Percentiles rank a stretch among this genome's conserved stretches.
Evolutionary conservation across 257 asterid species (phyloP).

Genomic region (Parsonsia alboflavescens): DNA sequence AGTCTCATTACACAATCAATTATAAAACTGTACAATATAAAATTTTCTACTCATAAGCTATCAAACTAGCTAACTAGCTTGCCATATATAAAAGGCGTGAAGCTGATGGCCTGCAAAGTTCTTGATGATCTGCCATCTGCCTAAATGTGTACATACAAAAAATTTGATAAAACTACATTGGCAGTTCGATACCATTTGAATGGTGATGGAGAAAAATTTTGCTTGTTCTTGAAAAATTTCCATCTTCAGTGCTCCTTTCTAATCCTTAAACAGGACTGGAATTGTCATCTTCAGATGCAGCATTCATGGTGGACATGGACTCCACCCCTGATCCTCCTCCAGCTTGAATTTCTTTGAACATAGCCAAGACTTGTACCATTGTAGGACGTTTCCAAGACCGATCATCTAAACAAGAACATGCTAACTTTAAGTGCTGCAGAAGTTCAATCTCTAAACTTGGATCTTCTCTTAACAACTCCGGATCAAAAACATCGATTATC

Average conservation of each 20-base stretch:
- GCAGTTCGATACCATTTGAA: conserved; percentile 1
- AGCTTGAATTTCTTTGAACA: conserved; percentile 84
- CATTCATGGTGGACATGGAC: conserved; percentile 38
- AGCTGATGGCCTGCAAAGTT: no score
- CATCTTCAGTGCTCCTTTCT: conserved; percentile 86
- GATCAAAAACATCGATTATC: conserved; percentile 69
- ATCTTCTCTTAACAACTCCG: conserved; percentile 57
- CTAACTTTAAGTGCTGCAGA: conserved; percentile 64
- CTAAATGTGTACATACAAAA: conserved; percentile 39
- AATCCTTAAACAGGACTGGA: conserved; percentile 49
- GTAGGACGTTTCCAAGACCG: conserved; percentile 83
- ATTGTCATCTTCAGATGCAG: conserved; percentile 35
- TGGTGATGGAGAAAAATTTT: conserved; percentile 20
- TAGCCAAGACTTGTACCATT: conserved; percentile 76
- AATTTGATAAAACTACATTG: conserved; percentile 24
- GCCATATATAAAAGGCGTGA: no score
- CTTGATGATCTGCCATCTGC: no score
- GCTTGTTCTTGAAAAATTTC: conserved; percentile 31
- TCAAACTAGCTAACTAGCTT: no score
- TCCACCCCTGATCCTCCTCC: conserved; percentile 39
- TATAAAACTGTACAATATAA: no score
- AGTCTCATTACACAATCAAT: no score
- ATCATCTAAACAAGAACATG: conserved; percentile 75
- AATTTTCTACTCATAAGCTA: no score
- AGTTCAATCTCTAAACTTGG: conserved; percentile 70